Conservation (phyloP, 2,329 filamentous ascomycete genomes). For the Cryphonectria nitschkei region DNA sequence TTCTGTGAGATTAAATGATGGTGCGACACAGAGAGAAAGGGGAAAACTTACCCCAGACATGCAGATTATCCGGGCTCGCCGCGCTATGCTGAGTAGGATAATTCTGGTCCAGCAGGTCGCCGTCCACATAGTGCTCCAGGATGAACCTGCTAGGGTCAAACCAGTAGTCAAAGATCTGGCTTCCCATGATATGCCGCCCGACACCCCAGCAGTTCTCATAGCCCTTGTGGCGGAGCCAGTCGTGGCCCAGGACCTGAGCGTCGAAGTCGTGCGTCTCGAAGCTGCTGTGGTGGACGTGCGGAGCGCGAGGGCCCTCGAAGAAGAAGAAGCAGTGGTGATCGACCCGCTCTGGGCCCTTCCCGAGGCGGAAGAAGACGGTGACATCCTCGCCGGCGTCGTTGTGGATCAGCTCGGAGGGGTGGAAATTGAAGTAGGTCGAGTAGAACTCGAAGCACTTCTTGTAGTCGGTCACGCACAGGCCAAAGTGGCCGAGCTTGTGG, state of each 20-base stretch:
- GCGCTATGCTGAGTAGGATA: constrained; percentile 49
- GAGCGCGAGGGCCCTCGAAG: constrained; percentile 46
- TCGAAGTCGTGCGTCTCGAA: constrained; percentile 77
- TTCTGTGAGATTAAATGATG: background rate
- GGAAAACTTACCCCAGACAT: constrained; percentile 50
- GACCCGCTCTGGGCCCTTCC: constrained; percentile 48
- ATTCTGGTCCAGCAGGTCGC: constrained; percentile 63
- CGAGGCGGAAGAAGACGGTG: constrained; percentile 50
- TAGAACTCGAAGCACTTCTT: constrained; percentile 55
- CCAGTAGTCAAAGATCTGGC: constrained; percentile 76
- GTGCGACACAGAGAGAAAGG: background rate
- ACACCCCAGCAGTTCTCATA: constrained; percentile 73
- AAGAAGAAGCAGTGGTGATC: constrained; percentile 59
- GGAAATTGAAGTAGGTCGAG: constrained; percentile 53
- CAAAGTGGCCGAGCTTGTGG: constrained; percentile 60
- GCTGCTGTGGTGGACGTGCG: constrained; percentile 68
- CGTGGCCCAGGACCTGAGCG: constrained; percentile 69
- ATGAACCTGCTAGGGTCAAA: constrained; percentile 66
- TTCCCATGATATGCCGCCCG: constrained; percentile 70
- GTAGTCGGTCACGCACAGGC: constrained; percentile 57
- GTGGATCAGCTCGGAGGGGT: constrained; percentile 44
- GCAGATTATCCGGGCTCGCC: constrained; percentile 46
- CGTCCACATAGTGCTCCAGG: constrained; percentile 72
- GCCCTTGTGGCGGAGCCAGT: constrained; percentile 66
- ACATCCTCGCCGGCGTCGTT: constrained; percentile 43